phyloP scores from a whole-genome alignment of 176 grass and related monocot genomes.

The Carex cristatella region DNA sequence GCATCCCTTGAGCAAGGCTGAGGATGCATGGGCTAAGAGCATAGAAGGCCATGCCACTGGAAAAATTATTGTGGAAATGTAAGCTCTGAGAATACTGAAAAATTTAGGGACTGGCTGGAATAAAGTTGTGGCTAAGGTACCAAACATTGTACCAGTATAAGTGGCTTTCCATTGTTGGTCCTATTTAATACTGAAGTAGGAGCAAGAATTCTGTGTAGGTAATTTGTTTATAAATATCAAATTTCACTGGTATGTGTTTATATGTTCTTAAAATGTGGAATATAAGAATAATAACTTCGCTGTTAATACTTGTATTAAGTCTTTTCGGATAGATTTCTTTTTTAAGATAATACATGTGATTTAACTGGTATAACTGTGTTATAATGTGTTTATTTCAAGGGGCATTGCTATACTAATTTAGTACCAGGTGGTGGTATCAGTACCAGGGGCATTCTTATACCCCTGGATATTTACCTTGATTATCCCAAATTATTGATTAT shows the following conservation, averaged over 20 bases:
- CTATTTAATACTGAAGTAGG: too few species aligned
- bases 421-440: too few species aligned
- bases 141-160: not conserved
- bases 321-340: not conserved
- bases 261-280: not conserved
- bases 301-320: not conserved
- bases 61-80: constrained; percentile 73
- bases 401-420: too few species aligned
- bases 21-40: constrained; percentile 73
- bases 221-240: not conserved
- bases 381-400: not conserved
- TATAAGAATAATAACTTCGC: not conserved
- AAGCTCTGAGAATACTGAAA: constrained; percentile 6
- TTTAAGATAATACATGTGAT: not conserved
- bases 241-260: not conserved
- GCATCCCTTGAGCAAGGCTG: constrained; percentile 39
- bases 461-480: too few species aligned
- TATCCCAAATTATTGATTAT: too few species aligned
- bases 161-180: too few species aligned
- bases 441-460: too few species aligned
- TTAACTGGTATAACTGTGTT: not conserved
- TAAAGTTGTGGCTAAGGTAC: not conserved
- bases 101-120: not conserved
- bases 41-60: constrained; percentile 62
- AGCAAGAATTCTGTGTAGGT: not conserved